Evolutionary conservation across 2,329 filamentous ascomycete genomes (phyloP).

Genomic region (Pyrenochaeta sp.): DNA sequence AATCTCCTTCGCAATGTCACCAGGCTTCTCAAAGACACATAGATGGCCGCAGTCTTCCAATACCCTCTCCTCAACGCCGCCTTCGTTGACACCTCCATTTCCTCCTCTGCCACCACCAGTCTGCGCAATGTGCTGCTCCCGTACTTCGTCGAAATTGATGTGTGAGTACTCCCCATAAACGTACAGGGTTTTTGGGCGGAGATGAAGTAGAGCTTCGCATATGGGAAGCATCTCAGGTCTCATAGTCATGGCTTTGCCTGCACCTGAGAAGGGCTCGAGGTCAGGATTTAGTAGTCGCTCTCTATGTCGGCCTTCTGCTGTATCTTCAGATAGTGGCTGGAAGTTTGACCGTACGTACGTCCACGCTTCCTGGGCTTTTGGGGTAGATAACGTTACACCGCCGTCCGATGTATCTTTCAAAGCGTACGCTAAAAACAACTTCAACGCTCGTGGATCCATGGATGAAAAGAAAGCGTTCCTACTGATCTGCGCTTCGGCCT

Average conservation of each 20-base stretch:
- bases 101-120: constrained; percentile 21
- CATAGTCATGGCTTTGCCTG: not conserved
- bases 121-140: constrained; percentile 6
- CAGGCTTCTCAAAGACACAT: constrained; percentile 19
- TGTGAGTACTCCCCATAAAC: constrained; percentile 22
- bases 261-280: constrained; percentile 10
- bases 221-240: constrained; percentile 13
- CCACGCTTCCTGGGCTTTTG: constrained; percentile 33
- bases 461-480: constrained; percentile 22
- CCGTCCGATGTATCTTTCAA: constrained; percentile 15
- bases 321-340: constrained; percentile 13
- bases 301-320: constrained; percentile 10
- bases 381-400: constrained; percentile 18
- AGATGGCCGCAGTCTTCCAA: constrained; percentile 20
- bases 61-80: constrained; percentile 12
- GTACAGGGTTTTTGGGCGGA: constrained; percentile 19
- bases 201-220: constrained; percentile 7
- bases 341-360: constrained; percentile 23
- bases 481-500: constrained; percentile 17
- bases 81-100: constrained; percentile 21
- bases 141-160: constrained; percentile 19
- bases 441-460: constrained; percentile 19
- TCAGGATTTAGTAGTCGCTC: constrained; percentile 23
- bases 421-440: constrained; percentile 14
- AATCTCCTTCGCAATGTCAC: constrained; percentile 10